Evolutionary conservation across 352 stramenopile genomes (phyloP), one percentile per base, ranked within the genome.

Genomic region (Phytophthora agathidicida): DNA sequence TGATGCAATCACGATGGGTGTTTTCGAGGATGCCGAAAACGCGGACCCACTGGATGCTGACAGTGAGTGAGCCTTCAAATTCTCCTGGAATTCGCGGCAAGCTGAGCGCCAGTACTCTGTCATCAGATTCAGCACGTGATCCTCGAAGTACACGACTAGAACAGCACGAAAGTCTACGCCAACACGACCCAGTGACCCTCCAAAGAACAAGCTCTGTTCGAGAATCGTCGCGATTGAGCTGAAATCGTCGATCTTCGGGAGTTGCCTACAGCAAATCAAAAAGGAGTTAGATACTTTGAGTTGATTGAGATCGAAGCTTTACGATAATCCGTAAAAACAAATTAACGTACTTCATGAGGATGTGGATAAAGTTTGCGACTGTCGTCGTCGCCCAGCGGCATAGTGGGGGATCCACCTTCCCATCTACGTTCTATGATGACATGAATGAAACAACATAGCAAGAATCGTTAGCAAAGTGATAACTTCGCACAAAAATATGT

Each of bases 141-240:
- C 69, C 54, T 96, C 83, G 55, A 96, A 96, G 50, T 80, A 82
- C 48, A 96, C 83, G 16, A 92, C 75, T 7, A 96, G 56, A 8
- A 94, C 76, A 23, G 83, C 83, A 17, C 83, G 80, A 62, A 96
- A 96, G 35, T 96, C 84, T 2, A 94, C 80, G 43, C 84, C 84
- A 5, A 96, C 81, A 22, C 86, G 84, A 0, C 86, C 85, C 0
- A 96, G 66, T 5, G 86, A 96, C 1, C 83, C 78, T 11, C 81
- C 86, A 30, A 96, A 96, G 55, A 93, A 96, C 17, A 96, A 60
- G 57, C 85, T 93, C 47, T 94, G 86, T 59, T 96, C 86, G 9
- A 94, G 41, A 32, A 93, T 80, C 1, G 80, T 92, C 7, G 84
- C 81, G 22, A 96, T 72, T 9, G 82, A 91, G 42, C 83, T 89